phyloP scores from a whole-genome alignment of 306 rosid species.

The Dryas drummondii region DNA sequence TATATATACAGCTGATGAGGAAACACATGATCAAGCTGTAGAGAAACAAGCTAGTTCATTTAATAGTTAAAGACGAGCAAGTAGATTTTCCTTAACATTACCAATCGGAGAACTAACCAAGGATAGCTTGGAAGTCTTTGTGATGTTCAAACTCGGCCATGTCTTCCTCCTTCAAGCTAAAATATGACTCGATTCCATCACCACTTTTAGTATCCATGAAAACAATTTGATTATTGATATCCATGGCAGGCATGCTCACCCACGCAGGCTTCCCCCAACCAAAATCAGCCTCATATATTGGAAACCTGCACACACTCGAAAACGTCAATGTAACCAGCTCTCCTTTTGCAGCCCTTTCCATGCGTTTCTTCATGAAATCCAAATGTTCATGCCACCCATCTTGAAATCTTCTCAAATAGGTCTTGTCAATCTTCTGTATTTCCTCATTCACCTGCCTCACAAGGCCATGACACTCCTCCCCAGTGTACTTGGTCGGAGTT shows the following conservation, averaged over 20 bases:
- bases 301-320: constrained; percentile 21
- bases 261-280: constrained; percentile 41
- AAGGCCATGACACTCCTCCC: constrained; percentile 6
- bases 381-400: constrained; percentile 13
- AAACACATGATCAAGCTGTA: constrained; percentile 7
- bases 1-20: background rate
- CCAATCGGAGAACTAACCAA: constrained; percentile 1
- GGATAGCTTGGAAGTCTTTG: background rate
- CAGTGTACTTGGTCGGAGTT: background rate
- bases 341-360: constrained; percentile 14
- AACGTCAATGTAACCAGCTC: background rate
- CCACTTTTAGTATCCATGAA: constrained; percentile 20
- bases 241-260: constrained; percentile 19
- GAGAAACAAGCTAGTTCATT: background rate
- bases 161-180: constrained; percentile 19
- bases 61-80: constrained; percentile 12
- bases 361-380: constrained; percentile 17
- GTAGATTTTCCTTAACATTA: constrained; percentile 9
- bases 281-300: constrained; percentile 30
- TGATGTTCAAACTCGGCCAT: constrained; percentile 23
- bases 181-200: constrained; percentile 22
- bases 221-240: constrained; percentile 13
- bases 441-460: constrained; percentile 14
- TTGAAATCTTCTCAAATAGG: constrained; percentile 7
- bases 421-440: constrained; percentile 6